Percentiles rank a stretch among this genome's conserved stretches.
These are phyloP conservation scores for Yamadazyma ubonensis DNA, from an alignment of 805 yeast genomes.

Conservation along the genomic window DNA sequence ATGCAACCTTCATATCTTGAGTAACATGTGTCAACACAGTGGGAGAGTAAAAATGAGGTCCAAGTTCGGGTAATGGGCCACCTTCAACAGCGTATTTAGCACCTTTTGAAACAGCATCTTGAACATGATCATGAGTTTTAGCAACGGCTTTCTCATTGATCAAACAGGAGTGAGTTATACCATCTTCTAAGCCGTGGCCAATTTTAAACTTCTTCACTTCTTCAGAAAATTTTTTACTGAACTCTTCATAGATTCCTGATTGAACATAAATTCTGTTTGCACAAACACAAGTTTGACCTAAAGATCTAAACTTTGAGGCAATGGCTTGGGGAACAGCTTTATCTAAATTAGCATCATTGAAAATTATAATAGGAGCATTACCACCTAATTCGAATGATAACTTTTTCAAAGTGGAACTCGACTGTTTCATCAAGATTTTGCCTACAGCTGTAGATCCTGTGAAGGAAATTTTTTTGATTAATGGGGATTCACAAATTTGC, in stretches of 20 bases:
- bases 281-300: constrained; percentile 82
- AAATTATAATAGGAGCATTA: constrained; percentile 75
- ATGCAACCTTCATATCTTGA: constrained; percentile 47
- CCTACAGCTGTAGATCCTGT: constrained; percentile 81
- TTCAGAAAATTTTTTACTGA: constrained; percentile 48
- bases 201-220: constrained; percentile 48
- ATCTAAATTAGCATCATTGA: constrained; percentile 69
- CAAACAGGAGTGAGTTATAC: constrained; percentile 56
- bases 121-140: constrained; percentile 53
- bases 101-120: constrained; percentile 55
- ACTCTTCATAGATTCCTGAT: constrained; percentile 60
- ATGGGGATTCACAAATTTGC: constrained; percentile 51
- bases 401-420: constrained; percentile 63
- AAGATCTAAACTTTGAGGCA: constrained; percentile 67
- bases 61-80: constrained; percentile 49
- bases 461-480: constrained; percentile 66
- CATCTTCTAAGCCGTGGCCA: constrained; percentile 55
- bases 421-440: constrained; percentile 60
- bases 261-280: constrained; percentile 74
- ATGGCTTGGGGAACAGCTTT: constrained; percentile 66
- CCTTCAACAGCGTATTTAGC: constrained; percentile 53
- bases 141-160: constrained; percentile 50
- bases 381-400: constrained; percentile 77
- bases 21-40: constrained; percentile 53
- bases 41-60: constrained; percentile 55